phyloP scores from a whole-genome alignment of 805 yeast species.

The Wickerhamiella domercqiae region DNA sequence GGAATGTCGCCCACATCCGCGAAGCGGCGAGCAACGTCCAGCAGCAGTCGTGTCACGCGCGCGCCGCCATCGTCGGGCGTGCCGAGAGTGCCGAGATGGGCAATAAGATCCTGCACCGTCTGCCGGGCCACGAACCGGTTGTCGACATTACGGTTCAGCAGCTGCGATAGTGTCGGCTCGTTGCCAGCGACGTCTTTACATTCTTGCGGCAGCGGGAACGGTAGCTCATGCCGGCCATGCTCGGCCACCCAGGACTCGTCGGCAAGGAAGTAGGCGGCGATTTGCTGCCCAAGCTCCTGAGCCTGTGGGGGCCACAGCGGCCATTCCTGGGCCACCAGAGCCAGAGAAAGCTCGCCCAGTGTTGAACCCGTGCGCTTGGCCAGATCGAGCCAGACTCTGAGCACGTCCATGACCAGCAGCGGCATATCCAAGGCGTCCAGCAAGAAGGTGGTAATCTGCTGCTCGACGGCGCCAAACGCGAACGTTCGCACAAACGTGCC shows the following conservation, averaged over 20 bases:
- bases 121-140: slow-evolving; percentile 14
- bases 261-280: not conserved
- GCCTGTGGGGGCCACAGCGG: slow-evolving; percentile 33
- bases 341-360: slow-evolving; percentile 57
- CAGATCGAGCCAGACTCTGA: slow-evolving; percentile 54
- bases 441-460: slow-evolving; percentile 67
- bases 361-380: slow-evolving; percentile 32
- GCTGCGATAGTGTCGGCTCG: not conserved
- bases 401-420: slow-evolving; percentile 43
- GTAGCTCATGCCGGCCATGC: not conserved
- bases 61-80: not conserved
- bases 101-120: slow-evolving; percentile 14
- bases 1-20: not conserved
- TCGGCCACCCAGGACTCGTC: not conserved
- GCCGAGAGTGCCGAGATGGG: slow-evolving; percentile 1
- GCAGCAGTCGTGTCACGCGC: not conserved
- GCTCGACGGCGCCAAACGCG: slow-evolving; percentile 4
- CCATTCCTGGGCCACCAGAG: slow-evolving; percentile 62
- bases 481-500: slow-evolving; percentile 45
- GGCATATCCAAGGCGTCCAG: slow-evolving; percentile 59
- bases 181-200: not conserved
- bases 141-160: not conserved
- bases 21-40: not conserved
- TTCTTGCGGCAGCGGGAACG: not conserved
- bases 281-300: slow-evolving; percentile 24